A percentile compares a stretch with the other conserved stretches of the same genome.
Evolutionary conservation across 257 asterid species (phyloP).

Genomic region (Jacaranda copaia): DNA sequence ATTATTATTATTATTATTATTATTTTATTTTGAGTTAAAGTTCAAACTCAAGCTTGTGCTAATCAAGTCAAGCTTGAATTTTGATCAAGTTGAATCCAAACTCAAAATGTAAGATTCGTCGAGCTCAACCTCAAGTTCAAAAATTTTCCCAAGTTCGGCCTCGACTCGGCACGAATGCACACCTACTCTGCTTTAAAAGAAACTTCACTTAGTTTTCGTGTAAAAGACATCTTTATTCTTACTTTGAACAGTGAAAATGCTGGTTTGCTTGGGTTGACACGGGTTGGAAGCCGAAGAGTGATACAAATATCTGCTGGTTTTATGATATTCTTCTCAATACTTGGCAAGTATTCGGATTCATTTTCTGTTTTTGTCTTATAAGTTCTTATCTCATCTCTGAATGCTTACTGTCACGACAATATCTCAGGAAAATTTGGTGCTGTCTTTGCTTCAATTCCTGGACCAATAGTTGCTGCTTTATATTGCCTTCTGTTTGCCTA

Average conservation of each 20-base stretch:
- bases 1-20: too few species aligned
- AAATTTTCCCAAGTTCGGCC: too few species aligned
- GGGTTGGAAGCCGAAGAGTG: conserved; percentile 94
- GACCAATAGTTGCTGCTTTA: conserved; percentile 88
- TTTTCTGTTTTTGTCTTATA: background rate
- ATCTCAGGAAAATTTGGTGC: conserved; percentile 92
- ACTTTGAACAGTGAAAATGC: conserved; percentile 77
- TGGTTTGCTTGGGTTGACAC: conserved; percentile 87
- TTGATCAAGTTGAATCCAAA: too few species aligned
- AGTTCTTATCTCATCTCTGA: background rate
- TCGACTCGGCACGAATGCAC: too few species aligned
- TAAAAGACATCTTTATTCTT: background rate
- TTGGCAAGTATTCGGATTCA: conserved; percentile 54
- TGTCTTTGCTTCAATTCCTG: conserved; percentile 94
- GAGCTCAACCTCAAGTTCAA: too few species aligned
- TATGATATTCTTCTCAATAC: conserved; percentile 94
- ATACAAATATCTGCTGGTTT: conserved; percentile 94
- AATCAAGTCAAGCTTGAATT: too few species aligned
- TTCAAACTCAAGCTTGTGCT: too few species aligned
- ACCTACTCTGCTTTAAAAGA: too few species aligned
- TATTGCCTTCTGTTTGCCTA: conserved; percentile 94
- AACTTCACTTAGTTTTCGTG: background rate
- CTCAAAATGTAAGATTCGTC: too few species aligned
- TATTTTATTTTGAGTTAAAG: too few species aligned
- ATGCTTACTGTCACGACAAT: background rate